These are phyloP conservation scores for Lipomyces yamadae DNA, from an alignment of 805 yeast species.

Conservation along the genomic window DNA sequence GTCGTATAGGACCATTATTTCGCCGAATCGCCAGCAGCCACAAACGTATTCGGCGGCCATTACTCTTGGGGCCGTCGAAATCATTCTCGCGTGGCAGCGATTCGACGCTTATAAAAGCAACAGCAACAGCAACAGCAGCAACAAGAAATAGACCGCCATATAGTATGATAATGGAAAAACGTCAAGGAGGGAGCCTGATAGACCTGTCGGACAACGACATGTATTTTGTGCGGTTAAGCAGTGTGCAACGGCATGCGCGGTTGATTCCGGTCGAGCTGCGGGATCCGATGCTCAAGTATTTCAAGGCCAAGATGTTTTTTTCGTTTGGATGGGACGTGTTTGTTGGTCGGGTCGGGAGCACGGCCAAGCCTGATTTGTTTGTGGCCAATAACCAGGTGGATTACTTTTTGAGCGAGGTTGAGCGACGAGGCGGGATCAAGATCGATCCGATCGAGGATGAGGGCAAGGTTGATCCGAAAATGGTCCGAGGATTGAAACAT, in stretches of 20 bases:
- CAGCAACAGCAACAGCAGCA: no score
- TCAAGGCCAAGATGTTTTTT: slow-evolving; percentile 5
- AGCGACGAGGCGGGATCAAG: background rate
- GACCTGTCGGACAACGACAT: background rate
- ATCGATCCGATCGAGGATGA: background rate
- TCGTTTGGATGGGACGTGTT: slow-evolving; percentile 18
- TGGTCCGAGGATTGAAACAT: background rate
- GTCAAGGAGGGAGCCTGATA: background rate
- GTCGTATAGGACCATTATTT: background rate
- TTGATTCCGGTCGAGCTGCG: background rate
- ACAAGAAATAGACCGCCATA: no score
- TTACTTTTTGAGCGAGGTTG: background rate
- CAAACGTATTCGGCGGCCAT: background rate
- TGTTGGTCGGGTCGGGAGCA: slow-evolving; percentile 2
- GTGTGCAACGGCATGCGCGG: slow-evolving; percentile 12
- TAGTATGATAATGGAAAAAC: background rate
- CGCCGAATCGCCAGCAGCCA: background rate
- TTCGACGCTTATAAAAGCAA: background rate
- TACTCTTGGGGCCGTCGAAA: background rate
- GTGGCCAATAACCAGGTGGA: slow-evolving; percentile 11
- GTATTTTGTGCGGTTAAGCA: slow-evolving; percentile 2
- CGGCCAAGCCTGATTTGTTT: slow-evolving; percentile 3
- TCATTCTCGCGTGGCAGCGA: background rate
- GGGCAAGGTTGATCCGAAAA: background rate
- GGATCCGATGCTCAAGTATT: background rate